Base-by-base conservation (phyloP, 75 land plant species). In the Adiantum capillusveneris region DNA sequence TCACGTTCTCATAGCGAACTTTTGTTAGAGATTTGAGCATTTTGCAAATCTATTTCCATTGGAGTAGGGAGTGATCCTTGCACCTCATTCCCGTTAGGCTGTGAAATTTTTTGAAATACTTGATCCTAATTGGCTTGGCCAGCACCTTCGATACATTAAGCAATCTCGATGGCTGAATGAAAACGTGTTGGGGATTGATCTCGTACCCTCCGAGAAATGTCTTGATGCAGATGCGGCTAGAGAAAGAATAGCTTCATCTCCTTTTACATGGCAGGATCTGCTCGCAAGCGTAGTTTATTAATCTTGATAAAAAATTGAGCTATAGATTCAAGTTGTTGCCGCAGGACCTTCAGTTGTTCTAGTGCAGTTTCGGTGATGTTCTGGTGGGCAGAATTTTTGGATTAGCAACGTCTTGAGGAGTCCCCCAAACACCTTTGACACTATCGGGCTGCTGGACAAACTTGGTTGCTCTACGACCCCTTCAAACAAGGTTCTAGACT, bases 191-290 rank as follows among this genome's bases (percentile, higher is more conserved):
- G 37, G 3, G 7, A 3, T 34, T 34, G 37, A 9, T 34, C 9
- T 3, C 9, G 37, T 3, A 34, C 37, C 9, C 37, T 34, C 7
- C 37, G 9, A 9, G 37, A 34, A 34, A 34, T 34, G 37, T 34
- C 37, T 3, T 46, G 50, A 17, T 17, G 50, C 6, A 46, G 17
- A 14, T 17, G 50, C 2, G 50, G 50, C 50, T 14, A 46, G 2
- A 46, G 22, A 21, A 46, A 46, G 50, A 46, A 46, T 2, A 46
- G 50, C 14, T 46, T 46, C 50, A 46, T 46, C 17, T 46, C 50
- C 14, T 46, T 14, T 21, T 6, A 46, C 17, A 46, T 46, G 13
- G 17, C 17, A 6, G 50, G 50, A 17, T 46, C 50, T 6, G 50
- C 18, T 6, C 50, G 22, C 18, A 34, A 34, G 37, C 5, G 50